These are phyloP conservation scores for Quercus engelmannii DNA, from an alignment of 306 rosid species.

Conservation along the genomic window DNA sequence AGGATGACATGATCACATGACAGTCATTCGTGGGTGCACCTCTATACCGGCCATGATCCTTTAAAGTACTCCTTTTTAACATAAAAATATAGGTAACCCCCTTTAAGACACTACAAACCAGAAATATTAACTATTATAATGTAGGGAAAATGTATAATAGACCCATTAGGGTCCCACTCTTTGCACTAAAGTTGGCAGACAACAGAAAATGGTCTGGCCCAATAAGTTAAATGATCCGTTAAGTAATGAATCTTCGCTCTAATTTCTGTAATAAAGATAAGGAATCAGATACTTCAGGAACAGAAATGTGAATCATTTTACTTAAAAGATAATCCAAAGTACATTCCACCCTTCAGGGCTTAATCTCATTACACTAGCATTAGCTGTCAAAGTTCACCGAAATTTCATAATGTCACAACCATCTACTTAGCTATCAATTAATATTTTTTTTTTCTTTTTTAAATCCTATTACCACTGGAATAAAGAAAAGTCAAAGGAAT, in stretches of 20 bases:
- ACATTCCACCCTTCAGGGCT: not conserved
- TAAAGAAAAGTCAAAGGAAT: no score
- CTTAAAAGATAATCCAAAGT: not conserved
- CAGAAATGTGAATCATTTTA: not conserved
- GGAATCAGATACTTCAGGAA: not conserved
- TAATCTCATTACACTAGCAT: not conserved
- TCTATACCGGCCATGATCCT: no score
- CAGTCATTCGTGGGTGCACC: no score
- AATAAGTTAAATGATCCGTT: not conserved
- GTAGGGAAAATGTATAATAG: not conserved
- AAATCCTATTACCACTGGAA: no score
- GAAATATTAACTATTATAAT: not conserved
- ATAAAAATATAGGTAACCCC: not conserved
- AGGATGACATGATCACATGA: no score
- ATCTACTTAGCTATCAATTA: no score
- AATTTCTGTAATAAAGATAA: not conserved
- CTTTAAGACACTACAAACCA: not conserved
- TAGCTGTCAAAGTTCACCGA: not conserved
- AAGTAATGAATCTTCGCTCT: not conserved
- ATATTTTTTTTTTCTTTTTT: no score
- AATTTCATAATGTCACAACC: no score
- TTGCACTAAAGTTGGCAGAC: not conserved
- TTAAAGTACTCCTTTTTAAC: no score
- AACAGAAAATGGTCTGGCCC: not conserved
- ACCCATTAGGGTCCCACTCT: not conserved